Percentiles rank a stretch among this genome's conserved stretches.
Evolutionary conservation across 108 stramenopile genomes (phyloP).

Genomic region (Bacterosira constricta): DNA sequence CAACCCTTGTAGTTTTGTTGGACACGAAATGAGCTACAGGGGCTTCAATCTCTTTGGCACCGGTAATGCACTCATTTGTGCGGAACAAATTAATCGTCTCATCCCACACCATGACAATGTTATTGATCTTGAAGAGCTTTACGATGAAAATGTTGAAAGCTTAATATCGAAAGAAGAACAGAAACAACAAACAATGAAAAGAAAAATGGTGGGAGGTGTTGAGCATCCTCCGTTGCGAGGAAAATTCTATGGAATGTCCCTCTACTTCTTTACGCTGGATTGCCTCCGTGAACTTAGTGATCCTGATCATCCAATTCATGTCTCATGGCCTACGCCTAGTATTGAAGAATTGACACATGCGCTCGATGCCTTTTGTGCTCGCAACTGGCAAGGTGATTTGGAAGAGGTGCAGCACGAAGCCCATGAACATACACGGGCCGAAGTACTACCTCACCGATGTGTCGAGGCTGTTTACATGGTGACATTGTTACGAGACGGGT

Average conservation of each 20-base stretch:
- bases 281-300: constrained; percentile 83
- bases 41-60: constrained; percentile 70
- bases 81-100: constrained; percentile 71
- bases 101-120: constrained; percentile 77
- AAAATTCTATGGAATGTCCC: constrained; percentile 91
- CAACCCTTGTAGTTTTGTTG: constrained; percentile 83
- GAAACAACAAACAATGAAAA: constrained; percentile 14
- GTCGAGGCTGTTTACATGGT: constrained; percentile 90
- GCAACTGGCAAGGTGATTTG: constrained; percentile 82
- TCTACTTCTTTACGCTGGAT: constrained; percentile 92
- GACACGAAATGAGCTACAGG: constrained; percentile 62
- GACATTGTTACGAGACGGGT: constrained; percentile 87
- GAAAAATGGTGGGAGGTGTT: constrained; percentile 75
- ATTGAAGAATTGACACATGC: constrained; percentile 83
- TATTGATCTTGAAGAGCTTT: constrained; percentile 53
- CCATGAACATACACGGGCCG: constrained; percentile 75
- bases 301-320: constrained; percentile 64
- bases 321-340: constrained; percentile 84
- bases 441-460: constrained; percentile 86
- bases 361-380: constrained; percentile 77
- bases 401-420: constrained; percentile 64
- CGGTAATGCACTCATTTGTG: constrained; percentile 71
- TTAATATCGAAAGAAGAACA: constrained; percentile 10
- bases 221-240: constrained; percentile 83
- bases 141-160: constrained; percentile 46